Base-by-base conservation (phyloP, 768 basidiomycete species). In the Macrolepiota dolichaula region DNA sequence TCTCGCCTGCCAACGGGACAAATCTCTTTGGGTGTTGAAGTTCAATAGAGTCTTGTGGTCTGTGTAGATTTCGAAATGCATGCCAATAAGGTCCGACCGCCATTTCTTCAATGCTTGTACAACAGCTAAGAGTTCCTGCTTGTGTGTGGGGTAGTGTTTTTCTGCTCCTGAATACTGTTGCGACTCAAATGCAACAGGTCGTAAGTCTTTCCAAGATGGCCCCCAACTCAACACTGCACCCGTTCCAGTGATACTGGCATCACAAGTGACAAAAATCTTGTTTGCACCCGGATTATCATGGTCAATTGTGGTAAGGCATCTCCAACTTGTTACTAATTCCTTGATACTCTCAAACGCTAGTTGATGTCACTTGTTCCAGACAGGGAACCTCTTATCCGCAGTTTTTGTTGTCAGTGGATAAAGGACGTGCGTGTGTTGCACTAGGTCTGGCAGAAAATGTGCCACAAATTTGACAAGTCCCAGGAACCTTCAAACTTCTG, bases 71-170 rank as follows among this genome's bases (percentile, higher is more conserved):
- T 40, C 40, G 4, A 40, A 40, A 40, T 40, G 40, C 40, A 40
- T 40, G 3, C 40, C 40, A 15, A 40, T 13, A 40, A 40, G 40
- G 40, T 40, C 12, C 1, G 40, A 40, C 1, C 12, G 0, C 73
- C 72, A 77, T 24, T 70, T 68, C 7, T 64, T 46, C 0, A 74
- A 58, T 0, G 74, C 74, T 0, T 68, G 52, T 0, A 80, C 67
- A 15, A 81, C 75, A 0, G 75, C 74, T 0, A 77, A 57, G 0
- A 79, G 55, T 63, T 79, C 77, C 58, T 76, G 72, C 56, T 79
- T 69, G 56, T 79, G 77, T 0, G 71, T 68, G 0, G 74, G 74
- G 53, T 79, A 80, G 55, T 77, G 75, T 19, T 12, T 44, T 42
- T 69, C 64, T 0, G 75, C 69, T 63, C 37, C 66, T 71, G 24